These are phyloP conservation scores for Kazachstania taianensis DNA, from an alignment of 805 yeast species.

Conservation along the genomic window DNA sequence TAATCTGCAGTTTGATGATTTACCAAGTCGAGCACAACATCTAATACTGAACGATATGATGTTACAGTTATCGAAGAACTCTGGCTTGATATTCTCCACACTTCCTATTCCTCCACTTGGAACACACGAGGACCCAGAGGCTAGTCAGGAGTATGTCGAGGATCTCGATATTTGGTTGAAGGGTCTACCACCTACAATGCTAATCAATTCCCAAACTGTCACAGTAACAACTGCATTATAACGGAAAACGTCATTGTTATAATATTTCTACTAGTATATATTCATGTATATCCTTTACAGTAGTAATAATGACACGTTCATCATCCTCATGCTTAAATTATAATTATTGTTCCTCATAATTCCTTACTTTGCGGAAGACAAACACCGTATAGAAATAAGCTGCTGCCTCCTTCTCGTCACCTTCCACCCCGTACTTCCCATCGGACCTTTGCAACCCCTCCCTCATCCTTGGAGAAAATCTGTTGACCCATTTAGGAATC, in stretches of 20 bases:
- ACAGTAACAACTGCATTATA: slow-evolving; percentile 90
- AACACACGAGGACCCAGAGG: slow-evolving; percentile 59
- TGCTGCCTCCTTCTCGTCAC: slow-evolving; percentile 81
- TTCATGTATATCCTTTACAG: neutral
- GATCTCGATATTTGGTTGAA: slow-evolving; percentile 73
- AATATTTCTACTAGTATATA: no score
- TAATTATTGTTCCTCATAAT: slow-evolving; percentile 11
- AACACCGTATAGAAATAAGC: slow-evolving; percentile 77
- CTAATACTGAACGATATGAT: slow-evolving; percentile 79
- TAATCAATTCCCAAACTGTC: slow-evolving; percentile 86
- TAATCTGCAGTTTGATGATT: slow-evolving; percentile 56
- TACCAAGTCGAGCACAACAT: slow-evolving; percentile 91
- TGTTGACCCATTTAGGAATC: slow-evolving; percentile 53
- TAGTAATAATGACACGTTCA: no score
- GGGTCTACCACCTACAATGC: slow-evolving; percentile 69
- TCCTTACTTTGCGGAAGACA: slow-evolving; percentile 58
- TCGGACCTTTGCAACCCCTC: slow-evolving; percentile 67
- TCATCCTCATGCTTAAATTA: no score
- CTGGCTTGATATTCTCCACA: slow-evolving; percentile 79
- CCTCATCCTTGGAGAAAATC: slow-evolving; percentile 48
- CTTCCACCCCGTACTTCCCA: slow-evolving; percentile 79
- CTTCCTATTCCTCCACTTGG: slow-evolving; percentile 83
- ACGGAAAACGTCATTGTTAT: no score
- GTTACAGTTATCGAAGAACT: slow-evolving; percentile 46
- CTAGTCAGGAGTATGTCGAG: slow-evolving; percentile 63